Evolutionary conservation across 148 eudicot species (phyloP).

Genomic region (Heliamphora exappendiculata): DNA sequence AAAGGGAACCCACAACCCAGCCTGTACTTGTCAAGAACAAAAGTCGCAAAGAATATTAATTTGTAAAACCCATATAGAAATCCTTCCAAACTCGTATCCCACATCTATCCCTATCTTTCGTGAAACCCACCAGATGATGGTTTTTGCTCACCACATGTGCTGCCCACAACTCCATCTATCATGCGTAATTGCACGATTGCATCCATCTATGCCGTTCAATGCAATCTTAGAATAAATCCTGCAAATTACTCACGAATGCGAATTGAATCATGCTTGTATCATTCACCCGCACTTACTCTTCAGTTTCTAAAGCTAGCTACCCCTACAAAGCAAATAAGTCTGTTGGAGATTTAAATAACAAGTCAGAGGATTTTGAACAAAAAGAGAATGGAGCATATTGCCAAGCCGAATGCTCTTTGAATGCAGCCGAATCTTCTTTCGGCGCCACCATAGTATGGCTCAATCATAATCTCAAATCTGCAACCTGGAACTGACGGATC

Average conservation of each 20-base stretch:
- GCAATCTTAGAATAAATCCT: neutral
- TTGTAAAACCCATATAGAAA: no score
- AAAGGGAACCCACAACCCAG: no score
- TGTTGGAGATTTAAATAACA: neutral
- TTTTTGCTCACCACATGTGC: no score
- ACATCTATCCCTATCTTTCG: no score
- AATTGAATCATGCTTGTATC: slow-evolving; percentile 1
- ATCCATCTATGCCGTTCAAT: neutral
- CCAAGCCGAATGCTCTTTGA: slow-evolving; percentile 13
- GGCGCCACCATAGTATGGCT: slow-evolving; percentile 43
- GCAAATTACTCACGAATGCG: neutral
- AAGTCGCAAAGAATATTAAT: no score
- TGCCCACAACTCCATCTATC: neutral
- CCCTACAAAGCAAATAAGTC: neutral
- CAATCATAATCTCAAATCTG: slow-evolving; percentile 57
- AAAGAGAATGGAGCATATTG: slow-evolving; percentile 5
- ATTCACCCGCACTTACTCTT: neutral
- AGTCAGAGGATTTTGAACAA: slow-evolving; percentile 21
- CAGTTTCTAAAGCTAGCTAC: neutral
- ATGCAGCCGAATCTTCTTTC: slow-evolving; percentile 11
- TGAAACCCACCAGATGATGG: no score
- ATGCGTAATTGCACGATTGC: no score
- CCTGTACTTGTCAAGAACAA: no score
- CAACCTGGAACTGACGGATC: slow-evolving; percentile 55
- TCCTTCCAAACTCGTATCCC: no score